Base-by-base conservation (phyloP, 805 yeast species). In the Hanseniaspora meyeri region DNA sequence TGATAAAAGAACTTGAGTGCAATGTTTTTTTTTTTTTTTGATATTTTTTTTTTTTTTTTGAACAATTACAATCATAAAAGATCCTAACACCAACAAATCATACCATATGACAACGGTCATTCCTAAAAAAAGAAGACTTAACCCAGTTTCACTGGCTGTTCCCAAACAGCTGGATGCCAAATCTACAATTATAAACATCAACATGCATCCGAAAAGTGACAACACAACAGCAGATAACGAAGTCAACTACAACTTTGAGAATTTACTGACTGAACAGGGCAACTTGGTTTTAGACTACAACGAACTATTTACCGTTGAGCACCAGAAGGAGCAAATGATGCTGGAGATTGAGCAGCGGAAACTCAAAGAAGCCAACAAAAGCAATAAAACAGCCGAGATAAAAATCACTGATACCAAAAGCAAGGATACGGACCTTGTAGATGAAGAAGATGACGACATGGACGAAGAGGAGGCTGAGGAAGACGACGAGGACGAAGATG, bases 281-380 rank as follows among this genome's bases (percentile, higher is more conserved):
- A 53, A 53, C 17, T 39, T 53, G n/a, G 57, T 53, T 10, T 89
- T 97, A 66, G 87, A 91, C 68, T 86, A 91, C 20, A 29, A 39
- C 17, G 51, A 53, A 14, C 42, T 66, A 89, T 97, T 65, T 87
- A 38, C 50, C 7, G 43, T 37, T 29, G 45, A 56, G 34, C 54
- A 54, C 34, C 57, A 54, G 24, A 42, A 39, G 20, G 52, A 42
- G 17, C 57, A 54, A 27, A 1, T 47, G 4, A 51, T 47, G 9
- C 48, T 47, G 11, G 48, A 54, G 24, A n/a, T 47, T 4, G 53
- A 49, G 27, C 46, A 49, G 16, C 24, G 24, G 10, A 38, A 40
- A 29, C 43, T 37, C 8, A 38, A 40, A 11, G 38, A 49, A 29
- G 29, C 39, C 3, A 12, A 16, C 20, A 36, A 47, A 12, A 17